Evolutionary conservation across 768 basidiomycete genomes (phyloP).

Genomic region (Leccinellum luteum): DNA sequence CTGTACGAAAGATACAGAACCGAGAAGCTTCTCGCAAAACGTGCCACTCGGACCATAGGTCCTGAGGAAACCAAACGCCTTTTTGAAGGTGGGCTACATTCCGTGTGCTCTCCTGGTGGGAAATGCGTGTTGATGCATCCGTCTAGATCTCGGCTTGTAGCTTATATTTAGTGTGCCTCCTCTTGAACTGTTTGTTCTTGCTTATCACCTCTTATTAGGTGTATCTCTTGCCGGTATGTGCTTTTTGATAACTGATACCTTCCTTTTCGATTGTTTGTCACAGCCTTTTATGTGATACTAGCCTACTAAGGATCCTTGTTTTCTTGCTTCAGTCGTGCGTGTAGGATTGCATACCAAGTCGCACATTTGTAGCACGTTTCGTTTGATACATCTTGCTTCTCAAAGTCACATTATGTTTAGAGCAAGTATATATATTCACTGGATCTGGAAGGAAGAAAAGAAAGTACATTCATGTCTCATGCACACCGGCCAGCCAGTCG

Average conservation of each 20-base stretch:
- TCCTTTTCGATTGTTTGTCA: slow-evolving; percentile 3
- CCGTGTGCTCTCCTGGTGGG: slow-evolving; percentile 18
- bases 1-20: slow-evolving; percentile 93
- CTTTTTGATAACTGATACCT: slow-evolving; percentile 5
- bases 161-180: slow-evolving; percentile 22
- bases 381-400: slow-evolving; percentile 22
- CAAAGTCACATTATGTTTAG: neutral
- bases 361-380: slow-evolving; percentile 25
- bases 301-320: slow-evolving; percentile 16
- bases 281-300: slow-evolving; percentile 20
- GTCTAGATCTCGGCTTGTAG: slow-evolving; percentile 47
- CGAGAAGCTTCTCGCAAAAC: slow-evolving; percentile 83
- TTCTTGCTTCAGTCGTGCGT: slow-evolving; percentile 24
- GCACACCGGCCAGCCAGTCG: slow-evolving; percentile 37
- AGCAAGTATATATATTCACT: slow-evolving; percentile 6
- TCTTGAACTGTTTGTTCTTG: slow-evolving; percentile 21
- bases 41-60: slow-evolving; percentile 76
- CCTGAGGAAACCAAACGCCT: slow-evolving; percentile 71
- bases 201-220: slow-evolving; percentile 16
- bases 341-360: slow-evolving; percentile 20
- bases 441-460: slow-evolving; percentile 1
- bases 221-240: slow-evolving; percentile 7
- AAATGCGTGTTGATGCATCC: slow-evolving; percentile 23
- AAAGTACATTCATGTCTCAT: slow-evolving; percentile 9
- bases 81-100: slow-evolving; percentile 56